Evolutionary conservation across 2,329 filamentous ascomycete species (phyloP).

Genomic region (Dactylella cylindrospora): DNA sequence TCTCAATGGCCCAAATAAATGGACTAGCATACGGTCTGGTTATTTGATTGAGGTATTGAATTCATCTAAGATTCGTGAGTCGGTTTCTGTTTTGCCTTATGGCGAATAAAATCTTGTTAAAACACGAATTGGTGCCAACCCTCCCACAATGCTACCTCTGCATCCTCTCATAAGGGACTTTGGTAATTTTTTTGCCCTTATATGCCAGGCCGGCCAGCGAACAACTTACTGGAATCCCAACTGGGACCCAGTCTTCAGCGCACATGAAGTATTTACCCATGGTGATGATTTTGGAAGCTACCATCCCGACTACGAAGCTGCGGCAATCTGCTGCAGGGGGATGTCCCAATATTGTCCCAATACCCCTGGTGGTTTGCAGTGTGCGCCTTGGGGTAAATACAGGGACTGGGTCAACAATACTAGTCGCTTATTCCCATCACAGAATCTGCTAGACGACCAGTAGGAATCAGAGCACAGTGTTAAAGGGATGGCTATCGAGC

Average conservation of each 20-base stretch:
- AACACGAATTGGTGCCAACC: too few species aligned
- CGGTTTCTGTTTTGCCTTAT: too few species aligned
- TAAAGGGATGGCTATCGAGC: background rate
- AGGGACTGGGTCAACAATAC: background rate
- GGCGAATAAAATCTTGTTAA: too few species aligned
- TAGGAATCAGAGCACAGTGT: background rate
- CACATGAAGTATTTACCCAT: background rate
- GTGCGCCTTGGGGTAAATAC: slow-evolving; percentile 1
- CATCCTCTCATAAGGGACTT: background rate
- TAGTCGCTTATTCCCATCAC: background rate
- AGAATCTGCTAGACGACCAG: background rate
- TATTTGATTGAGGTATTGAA: background rate
- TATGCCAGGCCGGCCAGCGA: background rate
- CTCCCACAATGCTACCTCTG: too few species aligned
- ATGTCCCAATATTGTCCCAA: background rate
- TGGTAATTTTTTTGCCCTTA: background rate
- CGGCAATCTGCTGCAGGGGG: background rate
- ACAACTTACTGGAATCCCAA: background rate
- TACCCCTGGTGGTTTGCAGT: background rate
- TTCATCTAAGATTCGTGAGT: background rate
- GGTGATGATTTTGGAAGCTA: background rate
- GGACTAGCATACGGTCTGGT: slow-evolving; percentile 5
- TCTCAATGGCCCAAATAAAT: slow-evolving; percentile 3
- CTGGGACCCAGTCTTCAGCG: background rate
- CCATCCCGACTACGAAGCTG: slow-evolving; percentile 10